These are phyloP conservation scores for Lunasporangiospora selenospora DNA, from an alignment of 192 early-diverging fungal species.

Conservation along the genomic window DNA sequence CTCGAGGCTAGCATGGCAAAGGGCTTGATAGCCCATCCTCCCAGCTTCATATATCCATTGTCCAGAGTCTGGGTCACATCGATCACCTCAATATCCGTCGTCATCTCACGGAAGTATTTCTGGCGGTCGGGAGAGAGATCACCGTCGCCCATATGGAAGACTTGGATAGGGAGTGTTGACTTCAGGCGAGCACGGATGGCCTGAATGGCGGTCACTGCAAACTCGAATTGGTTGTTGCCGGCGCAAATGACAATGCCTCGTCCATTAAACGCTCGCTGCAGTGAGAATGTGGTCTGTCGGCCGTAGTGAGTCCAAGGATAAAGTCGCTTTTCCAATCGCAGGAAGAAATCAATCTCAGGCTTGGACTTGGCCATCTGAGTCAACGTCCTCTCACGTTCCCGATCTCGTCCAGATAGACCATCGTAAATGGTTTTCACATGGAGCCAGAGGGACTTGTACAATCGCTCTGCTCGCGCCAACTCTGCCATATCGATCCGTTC, in stretches of 20 bases:
- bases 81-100: conserved; percentile 35
- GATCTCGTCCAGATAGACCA: conserved; percentile 18
- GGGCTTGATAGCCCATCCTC: conserved; percentile 75
- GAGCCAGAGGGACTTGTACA: conserved; percentile 54
- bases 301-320: conserved; percentile 51
- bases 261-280: conserved; percentile 20
- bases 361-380: conserved; percentile 10
- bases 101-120: conserved; percentile 26
- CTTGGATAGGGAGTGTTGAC: conserved; percentile 61
- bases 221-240: conserved; percentile 54
- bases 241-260: conserved; percentile 59
- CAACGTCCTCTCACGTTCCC: conserved; percentile 15
- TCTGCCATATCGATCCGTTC: conserved; percentile 43
- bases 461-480: conserved; percentile 37
- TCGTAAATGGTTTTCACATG: conserved; percentile 50
- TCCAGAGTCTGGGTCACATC: conserved; percentile 48
- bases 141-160: conserved; percentile 57
- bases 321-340: conserved; percentile 37
- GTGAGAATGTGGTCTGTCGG: conserved; percentile 46
- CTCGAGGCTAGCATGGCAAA: conserved; percentile 67
- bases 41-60: conserved; percentile 49
- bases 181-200: conserved; percentile 52
- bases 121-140: conserved; percentile 48
- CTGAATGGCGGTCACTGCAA: conserved; percentile 44
- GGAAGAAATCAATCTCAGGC: conserved; percentile 38